Base-by-base conservation (phyloP, 345 rosid species). In the Eucalyptus regnans region DNA sequence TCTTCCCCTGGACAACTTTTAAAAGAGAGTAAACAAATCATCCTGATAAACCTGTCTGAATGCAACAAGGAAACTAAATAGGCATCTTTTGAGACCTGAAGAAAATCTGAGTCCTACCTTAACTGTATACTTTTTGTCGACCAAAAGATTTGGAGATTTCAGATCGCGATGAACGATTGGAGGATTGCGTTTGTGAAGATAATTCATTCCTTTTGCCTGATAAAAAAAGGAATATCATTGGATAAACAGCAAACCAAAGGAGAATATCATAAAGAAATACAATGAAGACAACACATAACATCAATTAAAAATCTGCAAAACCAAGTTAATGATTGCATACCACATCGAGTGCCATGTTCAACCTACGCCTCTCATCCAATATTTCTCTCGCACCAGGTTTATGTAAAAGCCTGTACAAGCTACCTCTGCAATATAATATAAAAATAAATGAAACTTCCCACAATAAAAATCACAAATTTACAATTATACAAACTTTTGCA, bases 121-220 rank as follows among this genome's bases (percentile, higher is more conserved):
- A 90, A 98, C 99, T 1, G 99, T 98, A 90, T 97, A 98, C 86
- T 98, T 98, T 92, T 92, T 98, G 94, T 98, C 99, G 87, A 98
- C 99, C 93, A 98, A 91, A 87, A 98, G 97, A 93, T 98, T 98
- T 52, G 99, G 99, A 91, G 99, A 98, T 92, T 98, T 98, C 88
- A 98, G 91, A 93, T 98, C 99, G 91, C 99, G 96, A 91, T 98
- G 99, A 80, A 98, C 99, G 84, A 98, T 95, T 25, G 99, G 99
- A 89, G 99, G 99, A 86, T 96, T 97, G 85, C 94, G 96, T 88
- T 90, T 95, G 91, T 98, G 99, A 89, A 98, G 99, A 93, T 98
- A 98, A 93, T 98, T 98, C 99, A 98, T 96, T 90, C 99, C 99
- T 93, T 95, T 96, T 64, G 99, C 99, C 99, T 98, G 96, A 60